Evolutionary conservation across 23 red algal species (phyloP), one percentile per base, ranked within the genome.

Genomic region (Agarophyton chilense): DNA sequence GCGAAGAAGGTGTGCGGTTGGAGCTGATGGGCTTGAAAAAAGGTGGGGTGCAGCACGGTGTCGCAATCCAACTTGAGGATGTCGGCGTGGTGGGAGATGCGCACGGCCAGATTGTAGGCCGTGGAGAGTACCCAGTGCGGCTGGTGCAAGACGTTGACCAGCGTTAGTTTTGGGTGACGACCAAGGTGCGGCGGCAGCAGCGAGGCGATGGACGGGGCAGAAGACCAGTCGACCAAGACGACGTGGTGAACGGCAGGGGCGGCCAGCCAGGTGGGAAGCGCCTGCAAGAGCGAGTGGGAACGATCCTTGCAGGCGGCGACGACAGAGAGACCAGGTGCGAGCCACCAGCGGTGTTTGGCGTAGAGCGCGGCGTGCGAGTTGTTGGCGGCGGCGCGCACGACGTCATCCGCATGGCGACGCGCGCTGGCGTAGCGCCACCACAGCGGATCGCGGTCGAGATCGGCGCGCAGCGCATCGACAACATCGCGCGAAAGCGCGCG

Each of bases 231-330:
- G 11, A 97, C 78, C 33, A 97, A 34, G 13, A 97, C 72, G 19
- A 97, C 58, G 41, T 97, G 79, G 42, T 66, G 22, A 10, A 97
- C 76, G 12, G 44, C 80, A 25, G 38, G 44, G 24, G 73, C 55
- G 10, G 11, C 21, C 8, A 82, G 60, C 95, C 95, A 97, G 22
- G 83, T 82, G 11, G 52, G 32, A 11, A 93, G 26, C 10, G 86
- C 84, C 10, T 45, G 52, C 2, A 31, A 11, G 2, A 97, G 65
- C 52, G 90, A 65, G 8, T 77, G 50, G 1, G 60, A 39, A 36
- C 95, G 90, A 41, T 93, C 95, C 62, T 93, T 91, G 45, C 95
- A 97, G 40, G 95, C 95, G 33, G 95, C 95, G 24, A 97, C 79
- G 19, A 97, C 31, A 13, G 80, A 81, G 4, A 90, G 52, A 35